Evolutionary conservation across 495 filamentous ascomycete genomes (phyloP).

Genomic region (Penicillium odoratum): DNA sequence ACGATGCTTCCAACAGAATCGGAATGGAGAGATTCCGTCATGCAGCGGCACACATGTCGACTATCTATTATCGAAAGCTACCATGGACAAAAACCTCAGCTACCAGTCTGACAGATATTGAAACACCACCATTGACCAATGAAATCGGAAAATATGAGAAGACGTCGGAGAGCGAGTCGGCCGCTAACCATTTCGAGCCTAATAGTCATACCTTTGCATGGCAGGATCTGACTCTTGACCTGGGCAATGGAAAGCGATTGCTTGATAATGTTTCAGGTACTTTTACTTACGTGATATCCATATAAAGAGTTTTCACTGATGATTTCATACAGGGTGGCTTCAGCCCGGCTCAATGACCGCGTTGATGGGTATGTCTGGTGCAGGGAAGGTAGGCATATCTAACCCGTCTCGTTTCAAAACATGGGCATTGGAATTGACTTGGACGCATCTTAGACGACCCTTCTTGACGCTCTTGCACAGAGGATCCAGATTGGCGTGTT

Average conservation of each 20-base stretch:
- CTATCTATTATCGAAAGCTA: slow-evolving; percentile 25
- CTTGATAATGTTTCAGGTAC: slow-evolving; percentile 2
- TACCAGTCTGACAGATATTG: not conserved
- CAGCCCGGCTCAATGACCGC: slow-evolving; percentile 32
- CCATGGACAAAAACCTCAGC: not conserved
- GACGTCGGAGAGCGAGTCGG: not conserved
- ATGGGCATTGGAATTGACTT: not conserved
- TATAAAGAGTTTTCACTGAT: not conserved
- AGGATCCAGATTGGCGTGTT: slow-evolving; percentile 27
- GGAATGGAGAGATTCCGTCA: slow-evolving; percentile 30
- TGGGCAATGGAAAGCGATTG: not conserved
- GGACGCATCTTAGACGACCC: slow-evolving; percentile 45
- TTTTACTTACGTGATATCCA: not conserved
- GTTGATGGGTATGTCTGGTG: slow-evolving; percentile 70
- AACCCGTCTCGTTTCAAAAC: not conserved
- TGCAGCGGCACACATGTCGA: slow-evolving; percentile 26
- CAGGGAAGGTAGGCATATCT: slow-evolving; percentile 44
- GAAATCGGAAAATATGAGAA: not conserved
- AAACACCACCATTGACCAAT: not conserved
- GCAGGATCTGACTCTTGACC: not conserved
- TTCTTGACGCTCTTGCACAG: slow-evolving; percentile 49
- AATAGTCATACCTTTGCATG: slow-evolving; percentile 1
- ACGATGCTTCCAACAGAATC: slow-evolving; percentile 13
- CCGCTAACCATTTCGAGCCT: not conserved
- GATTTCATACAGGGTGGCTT: not conserved